Percentiles rank a stretch among this genome's conserved stretches.
Conservation (phyloP, 345 rosid genomes). For the Rhodomyrtus tomentosa region DNA sequence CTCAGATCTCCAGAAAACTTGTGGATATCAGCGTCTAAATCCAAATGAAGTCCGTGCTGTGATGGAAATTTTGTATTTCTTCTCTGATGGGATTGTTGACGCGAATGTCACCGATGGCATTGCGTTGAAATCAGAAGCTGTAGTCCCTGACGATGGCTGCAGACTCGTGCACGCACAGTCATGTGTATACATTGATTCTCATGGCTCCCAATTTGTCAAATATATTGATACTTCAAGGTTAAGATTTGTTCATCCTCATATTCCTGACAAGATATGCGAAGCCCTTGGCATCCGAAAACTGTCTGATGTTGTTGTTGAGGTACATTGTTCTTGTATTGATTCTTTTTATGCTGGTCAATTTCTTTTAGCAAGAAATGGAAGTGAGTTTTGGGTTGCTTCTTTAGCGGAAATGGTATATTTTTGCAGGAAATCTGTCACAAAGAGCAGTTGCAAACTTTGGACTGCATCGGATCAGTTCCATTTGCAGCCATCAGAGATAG, state of each 20-base stretch:
- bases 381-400: not conserved
- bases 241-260: constrained; percentile 70
- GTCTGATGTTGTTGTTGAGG: constrained; percentile 87
- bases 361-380: not conserved
- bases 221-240: constrained; percentile 63
- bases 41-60: constrained; percentile 96
- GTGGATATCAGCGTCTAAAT: constrained; percentile 84
- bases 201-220: constrained; percentile 65
- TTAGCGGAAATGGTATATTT: not conserved
- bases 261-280: constrained; percentile 63
- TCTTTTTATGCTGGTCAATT: not conserved
- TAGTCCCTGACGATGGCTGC: constrained; percentile 90
- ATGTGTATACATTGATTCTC: constrained; percentile 69
- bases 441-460: constrained; percentile 41
- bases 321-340: constrained; percentile 7
- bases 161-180: constrained; percentile 73
- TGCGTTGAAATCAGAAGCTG: constrained; percentile 43
- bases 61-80: constrained; percentile 66
- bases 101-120: constrained; percentile 14
- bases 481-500: constrained; percentile 37
- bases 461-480: constrained; percentile 48
- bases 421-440: constrained; percentile 56
- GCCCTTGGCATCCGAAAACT: constrained; percentile 67
- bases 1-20: constrained; percentile 54
- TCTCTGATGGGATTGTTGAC: constrained; percentile 35